Evolutionary conservation across 441 rosid genomes (phyloP).

Genomic region (Adansonia gregorii): DNA sequence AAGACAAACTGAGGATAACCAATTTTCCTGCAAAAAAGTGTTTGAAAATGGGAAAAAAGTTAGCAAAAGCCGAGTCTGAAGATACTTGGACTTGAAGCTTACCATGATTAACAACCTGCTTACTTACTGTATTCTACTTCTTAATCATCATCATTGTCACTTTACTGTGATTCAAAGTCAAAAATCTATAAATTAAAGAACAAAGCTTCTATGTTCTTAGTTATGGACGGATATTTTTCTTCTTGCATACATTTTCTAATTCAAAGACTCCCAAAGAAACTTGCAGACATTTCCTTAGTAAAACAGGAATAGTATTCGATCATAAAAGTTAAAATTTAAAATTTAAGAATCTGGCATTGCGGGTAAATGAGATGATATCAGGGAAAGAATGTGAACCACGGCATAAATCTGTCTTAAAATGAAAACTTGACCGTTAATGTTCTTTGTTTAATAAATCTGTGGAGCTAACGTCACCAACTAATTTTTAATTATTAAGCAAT

Average conservation of each 20-base stretch:
- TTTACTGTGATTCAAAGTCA: too few species aligned
- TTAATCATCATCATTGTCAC: slow-evolving; percentile 4
- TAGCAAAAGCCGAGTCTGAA: slow-evolving; percentile 27
- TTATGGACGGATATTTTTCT: not conserved
- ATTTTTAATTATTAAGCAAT: too few species aligned
- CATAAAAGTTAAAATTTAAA: not conserved
- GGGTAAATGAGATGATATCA: not conserved
- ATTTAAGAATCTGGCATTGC: not conserved
- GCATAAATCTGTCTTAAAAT: not conserved
- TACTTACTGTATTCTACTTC: slow-evolving; percentile 18
- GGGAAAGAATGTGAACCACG: not conserved
- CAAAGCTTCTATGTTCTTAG: not conserved
- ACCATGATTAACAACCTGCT: not conserved
- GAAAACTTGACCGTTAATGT: not conserved
- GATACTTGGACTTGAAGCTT: slow-evolving; percentile 13
- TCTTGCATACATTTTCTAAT: not conserved
- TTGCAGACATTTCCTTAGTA: slow-evolving; percentile 9
- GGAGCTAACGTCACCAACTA: not conserved
- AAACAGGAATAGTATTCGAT: not conserved
- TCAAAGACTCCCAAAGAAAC: not conserved
- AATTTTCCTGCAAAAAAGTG: not conserved
- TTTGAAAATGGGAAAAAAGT: not conserved
- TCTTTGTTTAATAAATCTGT: not conserved
- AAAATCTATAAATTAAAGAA: too few species aligned
- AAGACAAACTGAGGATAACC: not conserved